These are phyloP conservation scores for Irpex sp. DNA, from an alignment of 1,284 basidiomycete species.

Conservation along the genomic window DNA sequence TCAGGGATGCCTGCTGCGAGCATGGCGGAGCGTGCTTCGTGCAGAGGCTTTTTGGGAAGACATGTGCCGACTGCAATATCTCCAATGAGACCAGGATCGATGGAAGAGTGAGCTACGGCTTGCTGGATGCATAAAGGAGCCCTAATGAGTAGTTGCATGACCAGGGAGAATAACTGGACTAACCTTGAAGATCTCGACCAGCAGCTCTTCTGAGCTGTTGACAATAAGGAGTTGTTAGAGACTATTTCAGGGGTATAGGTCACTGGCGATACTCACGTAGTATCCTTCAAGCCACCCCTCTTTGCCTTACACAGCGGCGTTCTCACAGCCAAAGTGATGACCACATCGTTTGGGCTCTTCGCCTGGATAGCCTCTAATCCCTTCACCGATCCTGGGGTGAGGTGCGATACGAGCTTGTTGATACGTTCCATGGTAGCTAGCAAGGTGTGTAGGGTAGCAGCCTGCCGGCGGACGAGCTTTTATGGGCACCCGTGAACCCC, in stretches of 20 bases:
- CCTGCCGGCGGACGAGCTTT: background rate
- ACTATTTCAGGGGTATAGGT: background rate
- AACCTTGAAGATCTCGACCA: constrained; percentile 77
- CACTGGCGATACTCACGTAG: constrained; percentile 39
- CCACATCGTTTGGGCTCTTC: constrained; percentile 70
- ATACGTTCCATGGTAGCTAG: constrained; percentile 46
- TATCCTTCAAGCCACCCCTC: constrained; percentile 81
- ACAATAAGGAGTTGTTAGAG: background rate
- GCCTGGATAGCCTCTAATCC: constrained; percentile 47
- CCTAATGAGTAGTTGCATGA: background rate
- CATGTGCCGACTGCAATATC: constrained; percentile 81
- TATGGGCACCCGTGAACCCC: background rate
- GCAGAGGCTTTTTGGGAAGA: constrained; percentile 55
- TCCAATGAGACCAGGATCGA: constrained; percentile 69
- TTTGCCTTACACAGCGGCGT: constrained; percentile 74
- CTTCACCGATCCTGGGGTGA: constrained; percentile 35
- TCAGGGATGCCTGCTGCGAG: constrained; percentile 83
- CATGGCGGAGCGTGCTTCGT: constrained; percentile 70
- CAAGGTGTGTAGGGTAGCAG: background rate
- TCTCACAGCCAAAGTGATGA: constrained; percentile 76
- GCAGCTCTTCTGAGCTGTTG: constrained; percentile 67
- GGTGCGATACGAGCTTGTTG: constrained; percentile 62
- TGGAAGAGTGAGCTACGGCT: constrained; percentile 53
- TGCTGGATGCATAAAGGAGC: constrained; percentile 37
- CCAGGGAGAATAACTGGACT: constrained; percentile 3